phyloP scores from a whole-genome alignment of 805 yeast genomes.

The Pichia ethanolica region DNA sequence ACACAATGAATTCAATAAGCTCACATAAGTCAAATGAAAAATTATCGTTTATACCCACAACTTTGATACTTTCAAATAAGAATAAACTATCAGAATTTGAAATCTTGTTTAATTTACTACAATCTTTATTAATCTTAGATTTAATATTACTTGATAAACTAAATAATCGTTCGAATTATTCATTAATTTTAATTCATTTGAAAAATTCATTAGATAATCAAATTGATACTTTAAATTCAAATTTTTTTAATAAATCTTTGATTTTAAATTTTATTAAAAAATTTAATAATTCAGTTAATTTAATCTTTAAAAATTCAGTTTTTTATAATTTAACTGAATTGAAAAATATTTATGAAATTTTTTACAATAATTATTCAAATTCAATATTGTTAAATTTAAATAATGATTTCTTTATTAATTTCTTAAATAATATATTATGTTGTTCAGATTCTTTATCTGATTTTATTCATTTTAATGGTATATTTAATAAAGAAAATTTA shows the following conservation, averaged over 20 bases:
- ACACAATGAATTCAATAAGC: too few species aligned
- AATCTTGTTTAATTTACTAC: neutral
- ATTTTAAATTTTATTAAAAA: neutral
- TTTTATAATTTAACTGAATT: neutral
- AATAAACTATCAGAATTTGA: neutral
- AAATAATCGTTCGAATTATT: conserved; percentile 6
- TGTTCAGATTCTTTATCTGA: conserved; percentile 9
- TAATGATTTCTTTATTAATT: neutral
- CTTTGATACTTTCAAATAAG: neutral
- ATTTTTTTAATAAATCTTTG: too few species aligned
- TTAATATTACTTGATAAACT: conserved; percentile 11
- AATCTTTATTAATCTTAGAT: conserved; percentile 8
- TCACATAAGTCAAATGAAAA: too few species aligned
- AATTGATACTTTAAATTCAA: neutral
- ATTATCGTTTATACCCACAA: too few species aligned
- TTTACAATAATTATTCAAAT: neutral
- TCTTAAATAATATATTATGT: conserved; percentile 2
- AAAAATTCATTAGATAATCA: neutral
- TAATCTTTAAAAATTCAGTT: neutral
- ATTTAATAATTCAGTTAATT: neutral
- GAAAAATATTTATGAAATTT: neutral
- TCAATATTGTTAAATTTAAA: neutral
- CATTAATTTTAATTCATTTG: conserved; percentile 8
- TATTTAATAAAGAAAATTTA: neutral
- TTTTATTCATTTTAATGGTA: conserved; percentile 6